phyloP scores from a whole-genome alignment of 345 rosid species.

The Orychophragmus violaceus region DNA sequence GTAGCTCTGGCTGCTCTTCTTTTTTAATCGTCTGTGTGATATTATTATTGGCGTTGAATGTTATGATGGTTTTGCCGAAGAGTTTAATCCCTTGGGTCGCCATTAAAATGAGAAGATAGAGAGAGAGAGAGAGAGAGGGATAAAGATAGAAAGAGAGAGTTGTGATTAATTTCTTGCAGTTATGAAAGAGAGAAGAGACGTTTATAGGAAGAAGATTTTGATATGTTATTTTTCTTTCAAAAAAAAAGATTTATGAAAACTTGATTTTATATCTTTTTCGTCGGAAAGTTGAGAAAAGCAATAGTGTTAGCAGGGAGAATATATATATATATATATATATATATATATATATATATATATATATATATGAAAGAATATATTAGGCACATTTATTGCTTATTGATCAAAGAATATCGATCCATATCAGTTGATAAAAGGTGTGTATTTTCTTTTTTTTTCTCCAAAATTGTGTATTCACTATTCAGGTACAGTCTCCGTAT shows the following conservation, averaged over 20 bases:
- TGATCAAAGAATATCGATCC: conserved; percentile 13
- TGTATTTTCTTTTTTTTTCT: not conserved
- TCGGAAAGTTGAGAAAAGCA: conserved; percentile 26
- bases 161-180: conserved; percentile 24
- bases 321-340: not conserved
- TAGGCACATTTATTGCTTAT: conserved; percentile 21
- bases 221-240: not conserved
- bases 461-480: conserved; percentile 5
- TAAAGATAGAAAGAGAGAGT: not conserved
- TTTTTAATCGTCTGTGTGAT: conserved; percentile 35
- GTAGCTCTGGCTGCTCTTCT: conserved; percentile 35
- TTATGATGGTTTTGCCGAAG: conserved; percentile 74
- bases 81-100: conserved; percentile 65
- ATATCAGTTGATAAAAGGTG: conserved; percentile 15
- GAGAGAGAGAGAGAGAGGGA: not conserved
- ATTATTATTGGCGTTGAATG: conserved; percentile 37
- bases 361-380: conserved; percentile 19
- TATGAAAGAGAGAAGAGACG: conserved; percentile 13
- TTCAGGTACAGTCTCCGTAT: conserved; percentile 17
- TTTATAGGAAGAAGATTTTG: conserved; percentile 13
- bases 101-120: conserved; percentile 34
- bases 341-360: no score
- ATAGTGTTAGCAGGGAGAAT: conserved; percentile 16
- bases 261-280: conserved; percentile 15
- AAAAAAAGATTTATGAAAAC: not conserved